Percentiles rank a stretch among this genome's conserved stretches.
Evolutionary conservation across 2,329 filamentous ascomycete species (phyloP).

Genomic region (Aspergillus sp.): DNA sequence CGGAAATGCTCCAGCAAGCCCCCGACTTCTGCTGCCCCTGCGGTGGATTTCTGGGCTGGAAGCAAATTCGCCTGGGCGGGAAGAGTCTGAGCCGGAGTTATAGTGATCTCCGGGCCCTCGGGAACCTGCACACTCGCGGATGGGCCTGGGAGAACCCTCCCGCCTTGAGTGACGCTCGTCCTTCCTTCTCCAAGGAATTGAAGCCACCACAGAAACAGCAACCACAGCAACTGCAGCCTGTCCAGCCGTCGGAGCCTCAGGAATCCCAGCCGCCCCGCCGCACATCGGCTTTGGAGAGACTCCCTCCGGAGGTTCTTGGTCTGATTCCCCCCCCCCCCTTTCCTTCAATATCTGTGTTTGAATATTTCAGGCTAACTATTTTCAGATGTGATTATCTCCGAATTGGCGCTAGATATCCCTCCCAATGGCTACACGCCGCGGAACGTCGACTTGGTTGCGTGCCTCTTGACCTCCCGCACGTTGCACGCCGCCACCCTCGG

Average conservation of each 20-base stretch:
- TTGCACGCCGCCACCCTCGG: constrained; percentile 66
- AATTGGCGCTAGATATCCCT: constrained; percentile 65
- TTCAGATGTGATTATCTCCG: constrained; percentile 64
- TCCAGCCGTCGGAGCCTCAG: constrained; percentile 17
- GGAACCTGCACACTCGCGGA: constrained; percentile 29
- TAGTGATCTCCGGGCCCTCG: constrained; percentile 34
- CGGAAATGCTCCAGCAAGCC: constrained; percentile 27
- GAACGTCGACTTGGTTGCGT: constrained; percentile 70
- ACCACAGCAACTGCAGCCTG: constrained; percentile 2
- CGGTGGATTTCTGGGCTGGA: constrained; percentile 40
- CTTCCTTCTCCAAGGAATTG: background rate
- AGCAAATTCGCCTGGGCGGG: constrained; percentile 39
- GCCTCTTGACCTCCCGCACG: constrained; percentile 67
- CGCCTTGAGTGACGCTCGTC: constrained; percentile 4
- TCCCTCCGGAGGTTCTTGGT: constrained; percentile 67
- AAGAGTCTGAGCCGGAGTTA: constrained; percentile 40
- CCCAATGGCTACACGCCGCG: constrained; percentile 69
- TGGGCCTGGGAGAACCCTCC: constrained; percentile 37
- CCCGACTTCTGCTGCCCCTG: constrained; percentile 43
- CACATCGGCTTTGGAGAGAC: constrained; percentile 55
- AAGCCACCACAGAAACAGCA: background rate
- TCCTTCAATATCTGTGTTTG: background rate
- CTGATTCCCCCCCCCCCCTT: constrained; percentile 37
- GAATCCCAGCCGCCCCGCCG: constrained; percentile 19
- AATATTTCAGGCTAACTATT: constrained; percentile 3